Evolutionary conservation across 129 eudicot species (phyloP).

Genomic region (Artemisia annua): DNA sequence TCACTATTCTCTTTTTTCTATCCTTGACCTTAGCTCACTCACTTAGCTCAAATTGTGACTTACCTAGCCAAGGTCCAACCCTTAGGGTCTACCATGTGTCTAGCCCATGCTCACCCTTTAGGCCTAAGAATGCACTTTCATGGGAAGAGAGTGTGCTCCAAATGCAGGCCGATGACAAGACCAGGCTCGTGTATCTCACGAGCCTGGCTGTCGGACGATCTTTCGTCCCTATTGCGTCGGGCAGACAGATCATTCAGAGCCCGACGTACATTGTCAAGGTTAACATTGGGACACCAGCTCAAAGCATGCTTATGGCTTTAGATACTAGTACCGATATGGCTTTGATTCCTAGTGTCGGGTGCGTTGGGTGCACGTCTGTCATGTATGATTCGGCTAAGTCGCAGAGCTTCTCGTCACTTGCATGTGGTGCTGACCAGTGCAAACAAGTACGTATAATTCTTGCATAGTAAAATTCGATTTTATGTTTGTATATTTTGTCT

Average conservation of each 20-base stretch:
- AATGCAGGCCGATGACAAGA: constrained; percentile 74
- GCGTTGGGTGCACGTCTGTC: constrained; percentile 72
- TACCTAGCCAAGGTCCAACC: constrained; percentile 56
- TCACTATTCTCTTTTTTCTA: constrained; percentile 35
- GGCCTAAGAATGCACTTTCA: constrained; percentile 52
- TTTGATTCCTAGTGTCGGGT: constrained; percentile 81
- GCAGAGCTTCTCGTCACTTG: constrained; percentile 55
- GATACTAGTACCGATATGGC: constrained; percentile 94
- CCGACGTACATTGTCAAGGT: constrained; percentile 87
- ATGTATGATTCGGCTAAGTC: constrained; percentile 54
- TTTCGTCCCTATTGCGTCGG: constrained; percentile 74
- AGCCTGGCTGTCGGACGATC: constrained; percentile 80
- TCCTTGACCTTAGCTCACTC: constrained; percentile 34
- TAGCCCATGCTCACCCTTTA: constrained; percentile 87
- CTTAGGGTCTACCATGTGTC: constrained; percentile 69
- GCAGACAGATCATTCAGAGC: constrained; percentile 70
- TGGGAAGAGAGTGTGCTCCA: constrained; percentile 80
- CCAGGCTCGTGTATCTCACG: constrained; percentile 63
- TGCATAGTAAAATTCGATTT: not conserved
- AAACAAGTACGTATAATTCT: constrained; percentile 50
- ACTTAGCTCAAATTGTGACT: constrained; percentile 43
- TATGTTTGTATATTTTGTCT: not conserved
- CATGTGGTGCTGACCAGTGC: constrained; percentile 66
- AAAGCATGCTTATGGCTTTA: constrained; percentile 75
- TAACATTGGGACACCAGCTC: constrained; percentile 86